Base-by-base conservation (phyloP, 2,329 filamentous ascomycete genomes). In the Elsinoe australis region DNA sequence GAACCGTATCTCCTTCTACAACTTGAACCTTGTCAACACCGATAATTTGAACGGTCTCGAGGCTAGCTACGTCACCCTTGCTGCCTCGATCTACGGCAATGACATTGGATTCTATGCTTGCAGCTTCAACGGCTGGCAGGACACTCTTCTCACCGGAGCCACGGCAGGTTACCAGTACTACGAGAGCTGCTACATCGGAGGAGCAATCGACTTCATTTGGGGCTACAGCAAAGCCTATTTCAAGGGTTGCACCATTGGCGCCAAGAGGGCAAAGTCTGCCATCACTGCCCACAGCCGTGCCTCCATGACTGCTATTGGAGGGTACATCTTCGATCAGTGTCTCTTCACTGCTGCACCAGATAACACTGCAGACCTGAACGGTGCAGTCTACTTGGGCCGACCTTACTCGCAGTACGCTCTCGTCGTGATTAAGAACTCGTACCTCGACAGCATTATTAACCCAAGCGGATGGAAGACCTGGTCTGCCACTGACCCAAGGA, bases 141-240 rank as follows among this genome's bases (percentile, higher is more conserved):
- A 63, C 33, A 62, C 60, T 15, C 51, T 63, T 4, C 55, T 62
- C 1, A 59, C 55, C 9, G 58, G 61, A 19, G 54, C 56, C 17
- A 61, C 59, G 7, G 52, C 49, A 32, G 59, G 61, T 29, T 59
- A 61, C 19, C 73, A 77, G 56, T 62, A 75, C 29, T 61, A 58
- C 41, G 58, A 59, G 5, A 56, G 54, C 19, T 59, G 59, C 34
- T 66, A 66, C 50, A 63, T 68, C 19, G 62, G 63, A 41, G 67
- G 65, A 4, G 66, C 65, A 8, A 62, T 68, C 31, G 67, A 72
- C 44, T 70, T 71, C 60, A 71, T 67, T 12, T 66, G 65, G 59
- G 70, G 70, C 6, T 61, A 64, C 24, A 67, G 67, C 2, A 62
- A 68, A 0, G 69, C 60, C 8, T 72, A 72, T 51, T 71, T 73